Conservation (phyloP, 2,329 filamentous ascomycete genomes). For the Fusarium palustre region DNA sequence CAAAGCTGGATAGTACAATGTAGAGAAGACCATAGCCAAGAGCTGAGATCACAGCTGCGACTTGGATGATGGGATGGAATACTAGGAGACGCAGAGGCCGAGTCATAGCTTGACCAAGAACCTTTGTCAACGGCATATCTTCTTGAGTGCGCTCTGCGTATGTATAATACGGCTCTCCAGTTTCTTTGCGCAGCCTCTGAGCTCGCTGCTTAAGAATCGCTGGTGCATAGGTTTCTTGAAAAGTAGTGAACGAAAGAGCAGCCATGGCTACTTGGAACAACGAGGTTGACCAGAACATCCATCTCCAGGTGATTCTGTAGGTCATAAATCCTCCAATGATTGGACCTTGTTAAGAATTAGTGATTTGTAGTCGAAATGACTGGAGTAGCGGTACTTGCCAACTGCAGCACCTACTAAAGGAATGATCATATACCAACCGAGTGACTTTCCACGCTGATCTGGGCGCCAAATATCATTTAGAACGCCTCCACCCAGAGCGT, state of each 20-base stretch:
- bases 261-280: conserved; percentile 56
- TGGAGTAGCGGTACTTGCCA: conserved; percentile 38
- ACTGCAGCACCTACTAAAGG: conserved; percentile 56
- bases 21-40: conserved; percentile 73
- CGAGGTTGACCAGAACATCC: conserved; percentile 60
- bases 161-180: conserved; percentile 50
- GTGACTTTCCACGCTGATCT: conserved; percentile 58
- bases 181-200: conserved; percentile 48
- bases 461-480: conserved; percentile 60
- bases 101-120: conserved; percentile 55
- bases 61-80: conserved; percentile 71
- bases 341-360: conserved; percentile 42
- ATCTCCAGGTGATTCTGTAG: conserved; percentile 55
- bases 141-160: conserved; percentile 53
- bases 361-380: accelerated
- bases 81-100: conserved; percentile 67
- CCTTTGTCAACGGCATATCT: conserved; percentile 42
- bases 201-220: conserved; percentile 53
- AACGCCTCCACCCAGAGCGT: conserved; percentile 60
- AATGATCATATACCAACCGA: conserved; percentile 54
- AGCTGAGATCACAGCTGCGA: conserved; percentile 65
- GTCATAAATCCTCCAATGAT: conserved; percentile 57
- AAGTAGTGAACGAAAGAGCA: conserved; percentile 48
- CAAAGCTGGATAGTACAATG: conserved; percentile 71
- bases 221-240: conserved; percentile 56